Base-by-base conservation (phyloP, 805 yeast species). In the Yarrowia sp. region DNA sequence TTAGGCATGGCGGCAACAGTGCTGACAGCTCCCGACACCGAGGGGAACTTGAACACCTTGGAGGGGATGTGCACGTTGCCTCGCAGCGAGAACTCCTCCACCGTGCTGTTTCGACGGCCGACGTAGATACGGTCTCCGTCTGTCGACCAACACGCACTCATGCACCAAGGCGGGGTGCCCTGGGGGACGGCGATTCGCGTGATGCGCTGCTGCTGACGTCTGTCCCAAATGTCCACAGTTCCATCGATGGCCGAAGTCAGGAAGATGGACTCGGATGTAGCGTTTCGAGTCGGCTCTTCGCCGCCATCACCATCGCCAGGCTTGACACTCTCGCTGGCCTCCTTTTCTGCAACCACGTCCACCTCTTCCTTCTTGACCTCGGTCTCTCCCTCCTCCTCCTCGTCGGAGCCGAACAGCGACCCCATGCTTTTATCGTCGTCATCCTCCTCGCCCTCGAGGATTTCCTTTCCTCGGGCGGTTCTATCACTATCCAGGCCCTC, bases 131-230 rank as follows among this genome's bases (percentile, higher is more conserved):
- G 78, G 62, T 88, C 85, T 10, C 99, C 99, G 68, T 87, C 86
- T 58, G 78, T 77, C 8, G 96, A 86, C 97, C 98, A 93, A 62
- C 88, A 83, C 0, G 97, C 77, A 41, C 76, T 72, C 81, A 87
- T 84, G 72, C 96, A 87, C 98, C 98, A 94, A 0, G 98, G 98
- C 0, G 98, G 97, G 0, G 87, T 81, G 1, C 83, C 83, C 9
- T 80, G 75, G 1, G 90, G 85, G 1, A 85, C 80, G 21, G 73
- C 80, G 13, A 85, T 71, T 36, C 78, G 78, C 16, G 84, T 70
- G 0, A 80, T 85, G 3, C 69, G 63, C 12, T 71, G 65, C 13
- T 74, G 69, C 1, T 75, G 71, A 63, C 99, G 79, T 4, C 80
- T 74, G 72, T 94, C 99, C 97, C 97, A 92, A 4, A 94, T 73